phyloP scores from a whole-genome alignment of 768 basidiomycete species.

The Mycena belliarum region DNA sequence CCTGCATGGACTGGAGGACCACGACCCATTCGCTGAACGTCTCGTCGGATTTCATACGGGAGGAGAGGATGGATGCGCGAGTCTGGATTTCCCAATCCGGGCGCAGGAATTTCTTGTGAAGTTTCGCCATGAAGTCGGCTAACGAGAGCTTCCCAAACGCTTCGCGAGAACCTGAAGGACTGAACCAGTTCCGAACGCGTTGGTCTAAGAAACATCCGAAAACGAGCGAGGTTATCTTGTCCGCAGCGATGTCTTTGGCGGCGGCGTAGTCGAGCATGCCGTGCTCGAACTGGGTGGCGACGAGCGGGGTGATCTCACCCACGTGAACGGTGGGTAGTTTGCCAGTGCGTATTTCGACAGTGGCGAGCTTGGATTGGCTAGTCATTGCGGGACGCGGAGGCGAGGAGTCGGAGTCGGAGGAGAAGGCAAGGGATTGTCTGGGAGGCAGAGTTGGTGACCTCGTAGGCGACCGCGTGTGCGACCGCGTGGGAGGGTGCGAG shows the following conservation, averaged over 20 bases:
- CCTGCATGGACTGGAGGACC: background rate
- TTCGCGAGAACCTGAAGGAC: background rate
- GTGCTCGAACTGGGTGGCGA: too few species aligned
- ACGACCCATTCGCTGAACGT: background rate
- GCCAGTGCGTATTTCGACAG: too few species aligned
- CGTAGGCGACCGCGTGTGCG: too few species aligned
- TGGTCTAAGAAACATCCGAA: background rate
- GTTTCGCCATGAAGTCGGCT: background rate
- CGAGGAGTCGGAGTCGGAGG: too few species aligned
- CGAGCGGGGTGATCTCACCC: too few species aligned
- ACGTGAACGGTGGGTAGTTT: too few species aligned
- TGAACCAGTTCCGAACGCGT: background rate
- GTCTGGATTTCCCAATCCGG: background rate
- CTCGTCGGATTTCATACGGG: background rate
- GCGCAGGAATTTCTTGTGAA: background rate
- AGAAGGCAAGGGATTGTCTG: too few species aligned
- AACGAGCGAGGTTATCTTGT: background rate
- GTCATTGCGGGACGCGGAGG: too few species aligned
- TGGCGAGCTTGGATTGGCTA: too few species aligned
- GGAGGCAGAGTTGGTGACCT: too few species aligned
- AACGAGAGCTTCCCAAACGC: background rate
- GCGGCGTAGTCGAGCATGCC: background rate
- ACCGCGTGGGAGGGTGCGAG: too few species aligned
- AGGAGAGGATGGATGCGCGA: background rate
- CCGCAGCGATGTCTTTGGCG: background rate